Base-by-base conservation (phyloP, 768 basidiomycete species). In the Mycena haematopus region DNA sequence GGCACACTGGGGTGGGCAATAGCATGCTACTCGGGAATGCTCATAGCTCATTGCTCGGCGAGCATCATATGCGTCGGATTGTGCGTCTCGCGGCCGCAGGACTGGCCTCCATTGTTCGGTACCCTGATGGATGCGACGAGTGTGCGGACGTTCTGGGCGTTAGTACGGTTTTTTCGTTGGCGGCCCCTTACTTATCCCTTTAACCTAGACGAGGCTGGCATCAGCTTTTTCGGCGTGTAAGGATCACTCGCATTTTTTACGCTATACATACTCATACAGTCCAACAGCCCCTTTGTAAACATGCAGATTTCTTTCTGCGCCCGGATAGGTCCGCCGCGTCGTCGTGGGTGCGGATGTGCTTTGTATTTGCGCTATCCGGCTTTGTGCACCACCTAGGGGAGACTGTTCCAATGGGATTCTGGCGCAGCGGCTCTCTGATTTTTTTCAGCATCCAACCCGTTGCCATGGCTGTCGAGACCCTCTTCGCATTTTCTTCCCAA, bases 61-160 rank as follows among this genome's bases (percentile, higher is more conserved):
- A 51, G 58, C 54, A 56, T 66, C 19, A 10, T 63, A 0, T 40
- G 21, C 29, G 53, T 66, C 8, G 65, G 47, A 7, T 22, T 59
- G 10, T 49, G 62, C 2, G 8, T 63, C 2, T 63, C 61, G 7
- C 40, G 44, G 2, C 61, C 61, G 22, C 49, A 59, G 25, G 61
- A 66, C 35, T 66, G 65, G 65, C 62, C 61, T 3, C 58, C 62
- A 24, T 36, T 66, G 6, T 66, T 66, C 38, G 65, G 62, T 1
- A 19, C 21, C 13, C n/a, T 59, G 8, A 58, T 27, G 22, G 53
- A 59, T 46, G 42, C 25, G 49, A 27, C 44, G 33, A 66, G 61
- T 25, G 49, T 66, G 17, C 61, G 65, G 27, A 27, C 31, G 14
- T 66, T 66, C 40, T 66, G 65, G 65, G 42, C 56, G 65, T 66